Conservation (phyloP, 768 basidiomycete genomes). For the Tricholoma terreum region DNA sequence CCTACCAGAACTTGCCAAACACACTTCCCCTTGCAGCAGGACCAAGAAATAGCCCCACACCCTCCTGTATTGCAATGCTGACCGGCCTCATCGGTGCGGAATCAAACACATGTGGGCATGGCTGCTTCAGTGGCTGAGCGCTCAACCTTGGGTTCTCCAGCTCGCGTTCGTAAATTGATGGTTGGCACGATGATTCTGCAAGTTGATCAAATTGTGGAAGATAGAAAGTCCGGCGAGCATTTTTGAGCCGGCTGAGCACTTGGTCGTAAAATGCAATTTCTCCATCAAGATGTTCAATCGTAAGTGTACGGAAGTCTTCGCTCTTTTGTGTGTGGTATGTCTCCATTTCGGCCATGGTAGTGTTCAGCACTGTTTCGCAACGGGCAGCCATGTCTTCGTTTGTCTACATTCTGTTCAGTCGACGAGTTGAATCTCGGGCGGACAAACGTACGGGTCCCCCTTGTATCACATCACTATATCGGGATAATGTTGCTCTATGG, state of each 20-base stretch:
- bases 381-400: constrained; percentile 67
- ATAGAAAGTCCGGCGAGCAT: constrained; percentile 55
- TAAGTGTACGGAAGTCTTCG: constrained; percentile 61
- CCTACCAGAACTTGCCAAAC: constrained; percentile 61
- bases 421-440: background rate
- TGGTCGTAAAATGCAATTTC: constrained; percentile 78
- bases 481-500: constrained; percentile 63
- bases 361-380: constrained; percentile 86
- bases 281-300: constrained; percentile 71
- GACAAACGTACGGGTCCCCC: constrained; percentile 32
- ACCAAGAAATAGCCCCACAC: constrained; percentile 62
- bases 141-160: constrained; percentile 51
- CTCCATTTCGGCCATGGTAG: constrained; percentile 86
- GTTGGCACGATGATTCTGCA: constrained; percentile 48
- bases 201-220: constrained; percentile 46
- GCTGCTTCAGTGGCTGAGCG: constrained; percentile 58
- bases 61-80: constrained; percentile 69
- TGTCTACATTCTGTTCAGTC: constrained; percentile 32
- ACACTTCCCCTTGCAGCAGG: constrained; percentile 45
- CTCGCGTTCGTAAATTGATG: constrained; percentile 77
- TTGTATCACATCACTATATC: constrained; percentile 55
- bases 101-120: constrained; percentile 78
- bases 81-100: constrained; percentile 71
- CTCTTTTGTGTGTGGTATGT: constrained; percentile 71
- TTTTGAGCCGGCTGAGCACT: constrained; percentile 56